Evolutionary conservation across 192 early-diverging fungal genomes (phyloP), one percentile per base, ranked within the genome.

Genomic region (Chytriomyces confervae): DNA sequence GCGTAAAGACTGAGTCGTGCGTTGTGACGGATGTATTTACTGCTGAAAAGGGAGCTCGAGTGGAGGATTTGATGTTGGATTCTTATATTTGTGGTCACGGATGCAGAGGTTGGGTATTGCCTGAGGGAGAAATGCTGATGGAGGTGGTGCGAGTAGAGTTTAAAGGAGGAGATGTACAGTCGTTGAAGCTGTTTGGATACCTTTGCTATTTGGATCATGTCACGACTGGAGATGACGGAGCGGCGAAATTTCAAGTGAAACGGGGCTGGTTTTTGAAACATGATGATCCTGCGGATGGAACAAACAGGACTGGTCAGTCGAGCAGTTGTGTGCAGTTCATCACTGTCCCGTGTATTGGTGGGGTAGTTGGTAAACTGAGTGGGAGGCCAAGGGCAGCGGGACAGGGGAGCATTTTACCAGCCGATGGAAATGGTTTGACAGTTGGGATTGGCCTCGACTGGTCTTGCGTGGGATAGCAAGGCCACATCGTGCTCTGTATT

Each of bases 181-280:
- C 11, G 62, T 20, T 63, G 44, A 11, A 23, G 11, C 20, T 76
- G 0, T 76, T 76, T 66, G 74, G 74, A n/a, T 76, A 50, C 24
- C 23, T 76, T 18, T 76, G 74, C 24, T 57, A 66, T 66, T 11
- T 76, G 74, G 74, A 76, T 16, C 11, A 3, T 16, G 67, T 68
- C 18, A 47, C 16, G 45, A 43, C 5, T 11, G 46, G 66, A 20
- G 46, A 24, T 18, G 67, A 47, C 47, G 44, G 46, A 68, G 16
- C 16, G 44, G 24, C 43, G 10, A 46, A 24, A 29, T 64, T 64
- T 64, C n/a, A 18, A 64, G 62, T 64, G 62, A 64, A 16, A 29
- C n/a, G 62, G 16, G 16, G 16, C n/a, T 64, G 16, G 27, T 10
- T 64, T 64, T 64, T 18, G 11, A 11, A 18, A 29, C 1, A 18